Percentiles rank a stretch among this genome's conserved stretches.
These are phyloP conservation scores for Chromosphaera perkinsii DNA, from an alignment of 208 protist genomes.

Conservation along the genomic window DNA sequence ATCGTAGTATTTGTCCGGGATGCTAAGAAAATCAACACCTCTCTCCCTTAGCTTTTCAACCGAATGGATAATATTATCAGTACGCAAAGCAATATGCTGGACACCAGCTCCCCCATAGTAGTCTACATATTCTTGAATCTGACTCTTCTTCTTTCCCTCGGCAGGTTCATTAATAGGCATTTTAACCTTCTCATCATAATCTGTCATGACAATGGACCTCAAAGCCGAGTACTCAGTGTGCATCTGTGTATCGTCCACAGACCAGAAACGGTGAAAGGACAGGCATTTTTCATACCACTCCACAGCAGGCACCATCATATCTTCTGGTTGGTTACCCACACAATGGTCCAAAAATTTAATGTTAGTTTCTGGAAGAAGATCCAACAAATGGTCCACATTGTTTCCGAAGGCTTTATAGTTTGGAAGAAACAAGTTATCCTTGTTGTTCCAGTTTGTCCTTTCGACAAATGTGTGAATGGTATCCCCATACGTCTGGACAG, in stretches of 20 bases:
- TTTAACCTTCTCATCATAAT: conserved; percentile 62
- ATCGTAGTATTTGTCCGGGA: conserved; percentile 65
- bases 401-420: conserved; percentile 39
- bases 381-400: conserved; percentile 9
- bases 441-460: conserved; percentile 50
- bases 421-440: conserved; percentile 49
- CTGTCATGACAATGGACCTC: conserved; percentile 65
- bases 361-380: conserved; percentile 7
- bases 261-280: conserved; percentile 72
- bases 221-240: conserved; percentile 71
- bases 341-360: conserved; percentile 65
- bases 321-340: conserved; percentile 69
- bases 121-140: conserved; percentile 78
- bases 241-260: conserved; percentile 70
- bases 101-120: conserved; percentile 74
- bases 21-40: conserved; percentile 64
- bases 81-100: conserved; percentile 72
- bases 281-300: conserved; percentile 67
- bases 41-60: conserved; percentile 31
- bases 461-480: conserved; percentile 71
- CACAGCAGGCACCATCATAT: conserved; percentile 53
- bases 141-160: conserved; percentile 59
- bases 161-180: conserved; percentile 79
- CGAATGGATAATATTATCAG: conserved; percentile 52
- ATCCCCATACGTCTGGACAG: conserved; percentile 65